phyloP scores from a whole-genome alignment of 164 flowering plant genomes.

The Amborella trichopoda region DNA sequence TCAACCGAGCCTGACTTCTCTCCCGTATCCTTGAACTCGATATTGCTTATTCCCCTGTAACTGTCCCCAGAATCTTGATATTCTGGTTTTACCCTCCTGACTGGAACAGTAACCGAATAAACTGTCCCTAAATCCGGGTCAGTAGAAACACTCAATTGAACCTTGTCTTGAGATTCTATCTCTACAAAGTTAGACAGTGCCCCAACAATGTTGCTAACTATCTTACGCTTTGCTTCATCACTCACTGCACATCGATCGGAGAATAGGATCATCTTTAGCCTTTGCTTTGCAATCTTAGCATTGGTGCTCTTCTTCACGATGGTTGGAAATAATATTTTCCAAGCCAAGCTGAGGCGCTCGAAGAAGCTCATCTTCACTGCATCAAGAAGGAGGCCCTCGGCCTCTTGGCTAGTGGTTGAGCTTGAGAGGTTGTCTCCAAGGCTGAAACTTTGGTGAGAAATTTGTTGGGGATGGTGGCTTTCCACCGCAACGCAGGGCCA shows the following conservation, averaged over 20 bases:
- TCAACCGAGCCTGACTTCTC: constrained; percentile 76
- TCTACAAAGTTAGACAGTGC: constrained; percentile 89
- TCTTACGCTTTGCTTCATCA: constrained; percentile 83
- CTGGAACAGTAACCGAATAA: constrained; percentile 91
- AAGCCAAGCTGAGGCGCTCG: constrained; percentile 79
- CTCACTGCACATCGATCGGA: constrained; percentile 96
- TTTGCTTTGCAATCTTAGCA: constrained; percentile 91
- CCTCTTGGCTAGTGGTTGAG: constrained; percentile 38
- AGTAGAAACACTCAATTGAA: constrained; percentile 77
- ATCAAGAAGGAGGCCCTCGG: constrained; percentile 54
- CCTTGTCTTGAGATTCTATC: constrained; percentile 92
- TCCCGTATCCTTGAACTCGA: constrained; percentile 73
- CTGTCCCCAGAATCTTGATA: constrained; percentile 52
- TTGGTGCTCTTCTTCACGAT: constrained; percentile 45
- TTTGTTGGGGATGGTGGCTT: constrained; percentile 14
- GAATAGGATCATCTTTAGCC: constrained; percentile 92
- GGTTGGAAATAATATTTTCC: constrained; percentile 87
- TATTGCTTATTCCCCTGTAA: constrained; percentile 44
- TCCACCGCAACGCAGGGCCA: constrained; percentile 17
- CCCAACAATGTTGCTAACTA: constrained; percentile 67
- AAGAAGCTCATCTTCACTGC: constrained; percentile 75
- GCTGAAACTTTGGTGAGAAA: constrained; percentile 16
- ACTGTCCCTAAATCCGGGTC: constrained; percentile 84
- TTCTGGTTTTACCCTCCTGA: constrained; percentile 73
- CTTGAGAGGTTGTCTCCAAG: constrained; percentile 29